Evolutionary conservation across 1,139 yeast genomes (phyloP).

Genomic region (Kluyveromyces marxianus): DNA sequence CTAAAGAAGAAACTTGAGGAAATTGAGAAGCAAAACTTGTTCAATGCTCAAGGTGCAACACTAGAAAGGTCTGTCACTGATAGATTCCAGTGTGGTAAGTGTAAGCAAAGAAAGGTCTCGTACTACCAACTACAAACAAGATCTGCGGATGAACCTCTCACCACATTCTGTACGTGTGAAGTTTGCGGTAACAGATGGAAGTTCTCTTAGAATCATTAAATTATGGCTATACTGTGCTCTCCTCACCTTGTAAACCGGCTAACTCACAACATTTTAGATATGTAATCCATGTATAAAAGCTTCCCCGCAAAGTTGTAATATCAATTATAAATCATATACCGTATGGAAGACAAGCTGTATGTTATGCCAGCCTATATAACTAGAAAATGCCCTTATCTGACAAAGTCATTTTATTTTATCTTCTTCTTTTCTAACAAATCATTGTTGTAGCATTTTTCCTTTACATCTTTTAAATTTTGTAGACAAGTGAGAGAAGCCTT

Average conservation of each 20-base stretch:
- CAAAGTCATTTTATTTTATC: no score
- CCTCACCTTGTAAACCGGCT: background rate
- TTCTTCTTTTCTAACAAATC: no score
- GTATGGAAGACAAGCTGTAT: background rate
- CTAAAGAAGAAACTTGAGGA: constrained; percentile 80
- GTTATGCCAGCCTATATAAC: background rate
- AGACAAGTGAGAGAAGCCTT: no score
- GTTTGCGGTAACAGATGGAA: constrained; percentile 98
- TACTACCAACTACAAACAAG: constrained; percentile 97
- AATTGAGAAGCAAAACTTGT: constrained; percentile 79
- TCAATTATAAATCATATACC: background rate
- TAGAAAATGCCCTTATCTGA: no score
- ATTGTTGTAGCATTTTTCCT: no score
- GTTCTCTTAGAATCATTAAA: constrained; percentile 44
- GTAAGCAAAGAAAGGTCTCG: constrained; percentile 93
- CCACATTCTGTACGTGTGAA: constrained; percentile 96
- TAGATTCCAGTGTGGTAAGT: constrained; percentile 93
- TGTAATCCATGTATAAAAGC: background rate
- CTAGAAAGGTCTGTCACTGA: constrained; percentile 95
- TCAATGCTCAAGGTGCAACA: constrained; percentile 98
- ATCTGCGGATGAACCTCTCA: constrained; percentile 97
- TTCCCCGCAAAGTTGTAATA: background rate
- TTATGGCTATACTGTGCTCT: no score
- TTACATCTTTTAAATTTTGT: no score
- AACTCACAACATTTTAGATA: background rate